Percentiles rank a stretch among this genome's conserved stretches.
phyloP scores from a whole-genome alignment of 495 filamentous ascomycete species.

The Penicillium atrosanguineum region DNA sequence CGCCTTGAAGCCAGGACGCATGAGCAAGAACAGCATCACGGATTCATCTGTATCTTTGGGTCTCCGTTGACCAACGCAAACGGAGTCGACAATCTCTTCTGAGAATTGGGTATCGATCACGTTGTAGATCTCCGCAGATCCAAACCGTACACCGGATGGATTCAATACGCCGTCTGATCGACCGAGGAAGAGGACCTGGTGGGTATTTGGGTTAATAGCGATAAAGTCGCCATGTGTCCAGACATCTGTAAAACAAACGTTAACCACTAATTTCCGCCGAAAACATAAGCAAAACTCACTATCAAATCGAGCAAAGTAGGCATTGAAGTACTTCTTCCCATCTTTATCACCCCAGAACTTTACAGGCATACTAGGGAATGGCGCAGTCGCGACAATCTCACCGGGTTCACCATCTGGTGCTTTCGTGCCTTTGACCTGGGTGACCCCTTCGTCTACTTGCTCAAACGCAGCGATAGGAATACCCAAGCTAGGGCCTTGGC shows the following conservation, averaged over 20 bases:
- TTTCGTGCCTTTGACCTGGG: conserved; percentile 47
- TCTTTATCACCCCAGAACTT: conserved; percentile 65
- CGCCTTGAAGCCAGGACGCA: conserved; percentile 58
- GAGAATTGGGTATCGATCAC: conserved; percentile 67
- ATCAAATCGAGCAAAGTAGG: conserved; percentile 71
- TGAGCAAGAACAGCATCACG: conserved; percentile 72
- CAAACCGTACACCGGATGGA: conserved; percentile 74
- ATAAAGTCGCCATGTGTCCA: conserved; percentile 87
- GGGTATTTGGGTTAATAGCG: conserved; percentile 62
- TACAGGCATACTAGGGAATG: conserved; percentile 73
- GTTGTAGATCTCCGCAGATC: conserved; percentile 73
- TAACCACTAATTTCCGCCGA: not conserved
- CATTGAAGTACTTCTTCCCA: conserved; percentile 57
- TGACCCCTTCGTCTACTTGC: conserved; percentile 48
- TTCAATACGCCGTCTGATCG: conserved; percentile 79
- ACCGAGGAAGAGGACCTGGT: conserved; percentile 64
- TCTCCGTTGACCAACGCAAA: conserved; percentile 73
- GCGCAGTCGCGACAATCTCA: conserved; percentile 64
- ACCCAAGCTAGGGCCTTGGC: conserved; percentile 61
- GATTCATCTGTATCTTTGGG: conserved; percentile 66
- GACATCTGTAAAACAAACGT: conserved; percentile 40
- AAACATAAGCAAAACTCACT: conserved; percentile 18
- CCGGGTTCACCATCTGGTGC: conserved; percentile 62
- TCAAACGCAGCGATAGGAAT: conserved; percentile 66
- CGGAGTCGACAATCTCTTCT: conserved; percentile 57